Conservation (phyloP, 441 rosid species). For the Pelargonium citronellum region DNA sequence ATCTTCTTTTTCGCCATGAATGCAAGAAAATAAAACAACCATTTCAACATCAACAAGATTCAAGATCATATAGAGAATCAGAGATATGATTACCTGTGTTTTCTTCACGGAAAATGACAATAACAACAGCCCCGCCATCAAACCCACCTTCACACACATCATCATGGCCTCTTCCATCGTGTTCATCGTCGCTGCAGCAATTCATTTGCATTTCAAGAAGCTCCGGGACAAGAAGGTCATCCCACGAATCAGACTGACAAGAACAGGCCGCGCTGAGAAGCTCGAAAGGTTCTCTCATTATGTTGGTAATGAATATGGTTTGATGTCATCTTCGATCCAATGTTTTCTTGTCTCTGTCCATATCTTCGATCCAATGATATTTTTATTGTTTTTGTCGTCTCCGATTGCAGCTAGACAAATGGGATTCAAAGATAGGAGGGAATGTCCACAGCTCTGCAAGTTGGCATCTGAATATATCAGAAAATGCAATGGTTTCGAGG, state of each 20-base stretch:
- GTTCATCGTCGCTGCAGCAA: conserved; percentile 52
- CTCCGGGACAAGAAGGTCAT: conserved; percentile 56
- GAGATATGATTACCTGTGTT: neutral
- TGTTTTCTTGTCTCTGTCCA: too few species aligned
- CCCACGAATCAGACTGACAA: conserved; percentile 48
- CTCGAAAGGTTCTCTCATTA: conserved; percentile 93
- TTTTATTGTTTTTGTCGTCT: neutral
- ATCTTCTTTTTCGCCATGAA: neutral
- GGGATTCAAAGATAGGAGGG: conserved; percentile 80
- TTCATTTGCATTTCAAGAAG: conserved; percentile 43
- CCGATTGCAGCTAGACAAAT: conserved; percentile 68
- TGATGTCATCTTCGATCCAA: too few species aligned
- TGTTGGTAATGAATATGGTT: conserved; percentile 53
- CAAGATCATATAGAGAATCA: neutral
- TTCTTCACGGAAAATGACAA: conserved; percentile 15
- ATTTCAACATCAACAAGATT: neutral
- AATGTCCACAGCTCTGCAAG: conserved; percentile 80
- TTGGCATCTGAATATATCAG: conserved; percentile 74
- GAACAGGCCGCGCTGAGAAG: conserved; percentile 49
- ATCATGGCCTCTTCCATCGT: conserved; percentile 59
- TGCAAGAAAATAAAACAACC: neutral
- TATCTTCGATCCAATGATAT: neutral
- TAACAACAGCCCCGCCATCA: conserved; percentile 19
- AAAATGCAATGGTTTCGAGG: conserved; percentile 65
- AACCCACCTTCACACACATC: conserved; percentile 55